phyloP scores from a whole-genome alignment of 352 stramenopile genomes.

The Phytophthora idaei region DNA sequence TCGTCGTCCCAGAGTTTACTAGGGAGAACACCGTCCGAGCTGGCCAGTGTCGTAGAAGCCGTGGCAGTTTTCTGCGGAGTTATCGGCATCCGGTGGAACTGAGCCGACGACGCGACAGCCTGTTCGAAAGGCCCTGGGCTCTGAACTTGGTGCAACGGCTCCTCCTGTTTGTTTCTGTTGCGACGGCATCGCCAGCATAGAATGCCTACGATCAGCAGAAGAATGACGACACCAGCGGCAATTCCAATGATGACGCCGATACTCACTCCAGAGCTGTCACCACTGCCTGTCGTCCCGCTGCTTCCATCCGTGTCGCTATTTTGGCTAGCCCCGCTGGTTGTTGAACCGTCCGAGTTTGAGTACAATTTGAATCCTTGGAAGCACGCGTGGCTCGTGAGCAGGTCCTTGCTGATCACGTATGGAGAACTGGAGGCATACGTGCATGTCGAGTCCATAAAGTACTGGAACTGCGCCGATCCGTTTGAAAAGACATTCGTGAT shows the following conservation, averaged over 20 bases:
- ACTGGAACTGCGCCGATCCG: constrained; percentile 22
- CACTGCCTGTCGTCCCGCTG: constrained; percentile 3
- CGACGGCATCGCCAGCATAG: constrained; percentile 26
- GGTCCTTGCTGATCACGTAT: constrained; percentile 27
- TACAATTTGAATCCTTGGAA: constrained; percentile 31
- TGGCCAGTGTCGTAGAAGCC: constrained; percentile 26
- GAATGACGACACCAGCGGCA: constrained; percentile 14
- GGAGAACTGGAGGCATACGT: constrained; percentile 9
- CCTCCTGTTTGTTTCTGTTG: constrained; percentile 2
- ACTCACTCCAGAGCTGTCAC: constrained; percentile 11
- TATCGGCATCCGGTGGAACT: constrained; percentile 15
- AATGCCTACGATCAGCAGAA: constrained; percentile 23
- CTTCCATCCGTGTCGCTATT: not conserved
- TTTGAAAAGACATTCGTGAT: constrained; percentile 32
- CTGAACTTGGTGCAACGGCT: constrained; percentile 20
- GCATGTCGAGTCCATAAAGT: constrained; percentile 26
- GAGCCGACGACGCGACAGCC: constrained; percentile 7
- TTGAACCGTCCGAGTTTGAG: constrained; percentile 26
- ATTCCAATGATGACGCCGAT: constrained; percentile 31
- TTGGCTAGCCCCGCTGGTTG: constrained; percentile 6
- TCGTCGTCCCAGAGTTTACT: constrained; percentile 42
- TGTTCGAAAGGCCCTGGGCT: constrained; percentile 15
- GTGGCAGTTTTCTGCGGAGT: constrained; percentile 25
- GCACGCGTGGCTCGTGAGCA: constrained; percentile 30
- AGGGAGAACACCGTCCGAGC: constrained; percentile 11